Base-by-base conservation (phyloP, 257 asterid species). In the Verbena officinalis region DNA sequence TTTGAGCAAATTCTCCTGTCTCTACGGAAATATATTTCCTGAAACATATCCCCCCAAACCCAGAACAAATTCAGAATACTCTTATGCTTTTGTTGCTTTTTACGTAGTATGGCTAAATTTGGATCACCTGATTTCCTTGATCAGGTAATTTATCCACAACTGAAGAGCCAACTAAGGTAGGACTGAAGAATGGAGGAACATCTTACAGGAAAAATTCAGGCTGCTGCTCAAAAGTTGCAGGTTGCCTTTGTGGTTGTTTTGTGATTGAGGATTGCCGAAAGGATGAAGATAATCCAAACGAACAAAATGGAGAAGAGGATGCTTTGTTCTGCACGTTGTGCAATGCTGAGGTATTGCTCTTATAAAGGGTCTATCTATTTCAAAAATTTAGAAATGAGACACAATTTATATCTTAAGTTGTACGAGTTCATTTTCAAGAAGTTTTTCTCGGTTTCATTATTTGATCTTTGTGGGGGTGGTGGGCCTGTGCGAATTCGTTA, bases 271-370 rank as follows among this genome's bases (percentile, higher is more conserved):
- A 93, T 72, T 89, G 98, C 43, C 89, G 95, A 50, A 85, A 84
- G 62, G 90, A 82, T 68, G 95, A 90, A 60, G 83, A 80, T 57
- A 59, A 49, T 67, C 62, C 64, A 16, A 70, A 70, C 67, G 86
- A 82, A 59, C 80, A 76, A 77, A 86, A 62, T 67, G 87, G 77
- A 7, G 97, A 92, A 55, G 98, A 92, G 72, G 97, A 93, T 27
- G 95, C 94, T 73, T 83, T 90, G 69, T 93, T 93, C 79, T 93
- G 98, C 88, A 90, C 96, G 12, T 65, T 93, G 85, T 93, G 98
- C 81, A 89, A 89, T 73, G 90, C 96, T 43, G 96, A 93, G 98
- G 98, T 90, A 85, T 62, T 58, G 54, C 45, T 39, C 16, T 63
- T 39, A 15, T 34, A 9, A 54, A 50, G 57, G 10, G 64, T 27